A percentile compares a stretch with the other conserved stretches of the same genome.
phyloP scores from a whole-genome alignment of 176 grass and related monocot species.

The Microstegium vimineum region DNA sequence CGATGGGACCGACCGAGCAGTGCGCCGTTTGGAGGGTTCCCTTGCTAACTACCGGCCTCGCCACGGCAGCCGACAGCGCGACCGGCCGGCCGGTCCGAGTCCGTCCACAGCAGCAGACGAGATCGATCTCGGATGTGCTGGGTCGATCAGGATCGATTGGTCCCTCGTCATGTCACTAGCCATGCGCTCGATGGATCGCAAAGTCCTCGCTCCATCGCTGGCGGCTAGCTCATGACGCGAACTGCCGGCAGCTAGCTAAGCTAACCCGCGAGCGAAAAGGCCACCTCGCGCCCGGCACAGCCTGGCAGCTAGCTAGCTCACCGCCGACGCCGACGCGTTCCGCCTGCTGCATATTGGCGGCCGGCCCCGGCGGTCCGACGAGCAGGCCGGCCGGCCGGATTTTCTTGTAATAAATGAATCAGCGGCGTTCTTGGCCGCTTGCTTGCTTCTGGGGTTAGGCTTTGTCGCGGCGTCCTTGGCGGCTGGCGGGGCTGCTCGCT shows the following conservation, averaged over 20 bases:
- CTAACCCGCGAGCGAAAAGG: neutral
- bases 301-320: neutral
- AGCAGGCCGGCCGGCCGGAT: neutral
- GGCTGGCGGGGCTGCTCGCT: neutral
- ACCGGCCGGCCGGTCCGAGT: neutral
- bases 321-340: neutral
- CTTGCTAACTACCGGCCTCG: neutral
- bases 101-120: neutral
- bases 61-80: neutral
- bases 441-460: neutral
- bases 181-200: neutral
- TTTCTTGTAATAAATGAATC: neutral
- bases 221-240: neutral
- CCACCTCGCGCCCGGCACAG: neutral
- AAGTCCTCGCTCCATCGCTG: neutral
- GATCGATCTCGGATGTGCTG: neutral
- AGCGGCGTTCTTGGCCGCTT: neutral
- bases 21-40: neutral
- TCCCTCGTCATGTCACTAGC: neutral
- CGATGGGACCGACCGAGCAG: neutral
- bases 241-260: no score
- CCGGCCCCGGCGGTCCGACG: neutral
- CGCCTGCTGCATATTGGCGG: slow-evolving; percentile 17
- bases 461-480: neutral
- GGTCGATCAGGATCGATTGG: neutral